A percentile compares a stretch with the other conserved stretches of the same genome.
These are phyloP conservation scores for Eucalyptus tenuipes DNA, from an alignment of 345 rosid species.

Conservation along the genomic window DNA sequence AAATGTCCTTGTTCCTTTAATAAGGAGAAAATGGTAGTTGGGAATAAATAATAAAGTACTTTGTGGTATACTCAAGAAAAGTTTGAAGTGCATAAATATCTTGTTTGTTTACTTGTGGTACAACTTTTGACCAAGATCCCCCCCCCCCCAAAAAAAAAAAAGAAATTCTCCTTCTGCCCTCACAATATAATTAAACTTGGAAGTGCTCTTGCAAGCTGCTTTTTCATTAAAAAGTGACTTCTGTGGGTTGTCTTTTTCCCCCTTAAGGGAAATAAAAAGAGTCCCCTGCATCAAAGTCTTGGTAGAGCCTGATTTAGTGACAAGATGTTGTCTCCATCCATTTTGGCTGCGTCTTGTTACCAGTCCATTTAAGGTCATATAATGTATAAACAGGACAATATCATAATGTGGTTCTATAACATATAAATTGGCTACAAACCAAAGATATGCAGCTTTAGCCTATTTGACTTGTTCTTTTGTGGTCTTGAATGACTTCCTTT, in stretches of 20 bases:
- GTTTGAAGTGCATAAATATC: neutral
- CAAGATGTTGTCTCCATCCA: neutral
- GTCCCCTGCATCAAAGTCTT: neutral
- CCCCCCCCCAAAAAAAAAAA: too few species aligned
- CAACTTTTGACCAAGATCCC: neutral
- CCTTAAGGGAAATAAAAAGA: neutral
- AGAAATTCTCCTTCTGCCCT: neutral
- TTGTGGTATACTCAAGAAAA: neutral
- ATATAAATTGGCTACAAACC: neutral
- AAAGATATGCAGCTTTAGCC: neutral
- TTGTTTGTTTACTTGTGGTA: neutral
- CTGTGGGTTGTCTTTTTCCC: neutral
- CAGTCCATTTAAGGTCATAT: neutral
- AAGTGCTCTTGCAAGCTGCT: neutral
- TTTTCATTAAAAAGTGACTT: neutral
- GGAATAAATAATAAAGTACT: neutral
- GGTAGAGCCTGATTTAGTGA: neutral
- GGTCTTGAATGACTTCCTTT: neutral
- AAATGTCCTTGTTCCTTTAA: neutral
- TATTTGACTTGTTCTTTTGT: neutral
- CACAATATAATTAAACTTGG: neutral
- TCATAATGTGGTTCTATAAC: neutral
- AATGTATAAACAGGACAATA: neutral
- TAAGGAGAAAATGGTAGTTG: neutral
- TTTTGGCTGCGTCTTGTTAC: neutral